Conservation (phyloP, 257 asterid species). For the Gynochthodes officinalis region DNA sequence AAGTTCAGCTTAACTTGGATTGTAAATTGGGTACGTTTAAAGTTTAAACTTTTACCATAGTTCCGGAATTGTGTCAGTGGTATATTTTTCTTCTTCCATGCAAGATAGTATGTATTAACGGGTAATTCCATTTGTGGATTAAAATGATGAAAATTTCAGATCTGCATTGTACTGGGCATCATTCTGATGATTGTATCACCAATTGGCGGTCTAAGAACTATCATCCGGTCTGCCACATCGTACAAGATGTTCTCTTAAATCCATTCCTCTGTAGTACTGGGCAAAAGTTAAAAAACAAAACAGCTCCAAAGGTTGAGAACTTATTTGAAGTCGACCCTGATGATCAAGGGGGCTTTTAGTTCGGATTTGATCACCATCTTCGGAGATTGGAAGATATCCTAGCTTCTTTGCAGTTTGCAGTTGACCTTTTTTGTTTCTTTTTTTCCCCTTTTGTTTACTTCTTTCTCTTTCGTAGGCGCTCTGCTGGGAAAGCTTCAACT, state of each 20-base stretch:
- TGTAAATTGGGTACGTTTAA: constrained; percentile 28
- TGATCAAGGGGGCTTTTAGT: too few species aligned
- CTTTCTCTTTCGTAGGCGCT: too few species aligned
- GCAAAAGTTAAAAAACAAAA: neutral
- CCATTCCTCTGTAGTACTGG: neutral
- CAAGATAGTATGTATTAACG: too few species aligned
- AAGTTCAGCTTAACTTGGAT: constrained; percentile 33
- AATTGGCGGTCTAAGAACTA: constrained; percentile 22
- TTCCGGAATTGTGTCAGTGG: too few species aligned
- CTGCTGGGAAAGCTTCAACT: too few species aligned
- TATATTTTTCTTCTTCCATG: too few species aligned
- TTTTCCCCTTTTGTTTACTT: too few species aligned
- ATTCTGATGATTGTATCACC: constrained; percentile 20
- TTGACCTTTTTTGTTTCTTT: too few species aligned
- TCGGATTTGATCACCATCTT: too few species aligned
- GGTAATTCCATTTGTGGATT: neutral
- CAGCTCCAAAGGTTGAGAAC: neutral
- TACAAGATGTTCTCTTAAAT: constrained; percentile 27
- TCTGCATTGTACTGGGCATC: constrained; percentile 20
- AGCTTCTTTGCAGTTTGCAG: too few species aligned
- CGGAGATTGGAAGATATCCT: too few species aligned
- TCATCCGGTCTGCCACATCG: constrained; percentile 10
- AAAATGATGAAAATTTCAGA: neutral
- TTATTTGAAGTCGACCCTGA: neutral
- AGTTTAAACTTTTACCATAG: neutral